Conservation (phyloP, 2,329 filamentous ascomycete species). For the Rutstroemia sp. region DNA sequence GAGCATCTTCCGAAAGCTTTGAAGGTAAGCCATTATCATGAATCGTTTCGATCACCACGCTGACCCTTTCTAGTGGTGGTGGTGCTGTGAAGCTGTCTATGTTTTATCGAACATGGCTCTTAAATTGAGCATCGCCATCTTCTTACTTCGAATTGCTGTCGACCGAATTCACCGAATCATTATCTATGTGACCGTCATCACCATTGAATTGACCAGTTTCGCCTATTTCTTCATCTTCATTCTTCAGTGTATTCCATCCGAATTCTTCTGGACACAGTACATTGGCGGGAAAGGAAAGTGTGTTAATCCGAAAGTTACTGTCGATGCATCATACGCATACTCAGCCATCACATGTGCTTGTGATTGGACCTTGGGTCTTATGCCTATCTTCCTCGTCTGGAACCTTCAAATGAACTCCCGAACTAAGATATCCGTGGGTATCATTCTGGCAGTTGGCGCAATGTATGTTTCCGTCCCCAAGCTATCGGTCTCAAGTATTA, state of each 20-base stretch:
- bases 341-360: slow-evolving; percentile 33
- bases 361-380: slow-evolving; percentile 35
- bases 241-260: slow-evolving; percentile 33
- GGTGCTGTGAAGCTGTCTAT: slow-evolving; percentile 34
- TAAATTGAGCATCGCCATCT: slow-evolving; percentile 34
- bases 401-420: slow-evolving; percentile 34
- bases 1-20: slow-evolving; percentile 24
- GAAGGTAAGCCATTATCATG: slow-evolving; percentile 16
- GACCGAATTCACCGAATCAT: slow-evolving; percentile 27
- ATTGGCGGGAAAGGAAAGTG: slow-evolving; percentile 29
- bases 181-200: slow-evolving; percentile 29
- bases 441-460: slow-evolving; percentile 29
- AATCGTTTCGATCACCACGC: neutral
- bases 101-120: slow-evolving; percentile 33
- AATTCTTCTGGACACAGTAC: slow-evolving; percentile 34
- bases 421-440: slow-evolving; percentile 31
- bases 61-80: slow-evolving; percentile 25
- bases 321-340: slow-evolving; percentile 32
- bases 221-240: slow-evolving; percentile 33
- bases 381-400: slow-evolving; percentile 36
- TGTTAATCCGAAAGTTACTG: slow-evolving; percentile 26
- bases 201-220: slow-evolving; percentile 29
- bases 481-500: slow-evolving; percentile 12
- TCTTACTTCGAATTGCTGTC: slow-evolving; percentile 33
- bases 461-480: slow-evolving; percentile 28